Evolutionary conservation across 768 basidiomycete genomes (phyloP).

Genomic region (Leccinum sublutescens): DNA sequence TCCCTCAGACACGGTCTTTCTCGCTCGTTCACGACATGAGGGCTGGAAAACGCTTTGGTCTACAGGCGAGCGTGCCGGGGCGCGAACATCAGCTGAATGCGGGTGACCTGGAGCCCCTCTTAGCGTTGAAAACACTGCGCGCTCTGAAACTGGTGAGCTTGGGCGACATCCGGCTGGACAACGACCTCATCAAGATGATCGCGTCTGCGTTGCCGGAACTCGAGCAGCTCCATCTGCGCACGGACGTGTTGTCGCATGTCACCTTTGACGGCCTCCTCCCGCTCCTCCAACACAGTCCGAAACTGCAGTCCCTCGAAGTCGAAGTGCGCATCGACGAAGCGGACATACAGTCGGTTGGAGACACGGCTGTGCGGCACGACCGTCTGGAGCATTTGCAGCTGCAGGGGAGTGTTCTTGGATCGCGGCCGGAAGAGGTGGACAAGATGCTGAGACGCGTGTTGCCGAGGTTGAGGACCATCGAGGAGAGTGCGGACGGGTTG

Average conservation of each 20-base stretch:
- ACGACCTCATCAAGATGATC: constrained; percentile 19
- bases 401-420: constrained; percentile 14
- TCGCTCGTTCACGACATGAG: constrained; percentile 23
- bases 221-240: constrained; percentile 14
- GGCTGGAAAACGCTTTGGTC: constrained; percentile 22
- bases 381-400: constrained; percentile 16
- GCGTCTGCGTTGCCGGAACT: constrained; percentile 17
- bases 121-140: constrained; percentile 12
- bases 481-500: constrained; percentile 21
- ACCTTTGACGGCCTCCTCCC: constrained; percentile 22
- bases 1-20: constrained; percentile 12
- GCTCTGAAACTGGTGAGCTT: constrained; percentile 15
- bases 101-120: constrained; percentile 16
- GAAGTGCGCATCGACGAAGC: constrained; percentile 15
- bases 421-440: constrained; percentile 18
- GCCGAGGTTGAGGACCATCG: constrained; percentile 21
- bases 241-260: constrained; percentile 2
- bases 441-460: constrained; percentile 21
- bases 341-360: constrained; percentile 10
- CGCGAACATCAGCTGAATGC: constrained; percentile 16
- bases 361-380: constrained; percentile 14
- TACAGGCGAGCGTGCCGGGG: constrained; percentile 13
- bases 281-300: constrained; percentile 21
- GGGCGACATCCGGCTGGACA: constrained; percentile 14
- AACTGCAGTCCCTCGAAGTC: constrained; percentile 10